These are phyloP conservation scores for Dictyostelium firmibasis DNA, from an alignment of 78 protist species.

Conservation along the genomic window DNA sequence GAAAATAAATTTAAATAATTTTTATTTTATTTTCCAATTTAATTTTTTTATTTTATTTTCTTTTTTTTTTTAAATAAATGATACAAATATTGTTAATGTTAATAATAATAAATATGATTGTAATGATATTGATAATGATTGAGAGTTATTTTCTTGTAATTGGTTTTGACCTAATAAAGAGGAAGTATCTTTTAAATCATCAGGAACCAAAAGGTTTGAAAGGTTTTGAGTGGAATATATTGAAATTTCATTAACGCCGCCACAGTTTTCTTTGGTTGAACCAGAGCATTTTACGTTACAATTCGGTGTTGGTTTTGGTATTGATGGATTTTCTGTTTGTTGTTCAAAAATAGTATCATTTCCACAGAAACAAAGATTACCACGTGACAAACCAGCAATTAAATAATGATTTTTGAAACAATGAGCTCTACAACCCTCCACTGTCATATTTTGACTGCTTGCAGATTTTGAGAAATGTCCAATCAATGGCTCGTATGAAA, in stretches of 20 bases:
- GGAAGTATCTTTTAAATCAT: not conserved
- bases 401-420: not conserved
- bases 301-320: not conserved
- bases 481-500: not conserved
- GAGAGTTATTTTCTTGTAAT: not conserved
- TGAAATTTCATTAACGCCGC: slow-evolving; percentile 13
- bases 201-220: not conserved
- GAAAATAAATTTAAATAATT: too few relatives aligned
- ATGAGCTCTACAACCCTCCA: not conserved
- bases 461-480: not conserved
- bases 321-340: not conserved
- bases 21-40: not conserved
- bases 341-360: not conserved
- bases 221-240: not conserved
- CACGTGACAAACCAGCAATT: not conserved
- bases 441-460: not conserved
- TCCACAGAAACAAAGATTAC: slow-evolving; percentile 37
- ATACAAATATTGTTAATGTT: not conserved
- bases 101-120: not conserved
- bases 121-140: not conserved
- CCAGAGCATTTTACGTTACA: not conserved
- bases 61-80: not conserved
- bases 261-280: not conserved
- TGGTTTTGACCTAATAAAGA: not conserved
- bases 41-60: too few relatives aligned